Conservation (phyloP, 169 alveolate species). For the Plasmodium falciparum region DNA sequence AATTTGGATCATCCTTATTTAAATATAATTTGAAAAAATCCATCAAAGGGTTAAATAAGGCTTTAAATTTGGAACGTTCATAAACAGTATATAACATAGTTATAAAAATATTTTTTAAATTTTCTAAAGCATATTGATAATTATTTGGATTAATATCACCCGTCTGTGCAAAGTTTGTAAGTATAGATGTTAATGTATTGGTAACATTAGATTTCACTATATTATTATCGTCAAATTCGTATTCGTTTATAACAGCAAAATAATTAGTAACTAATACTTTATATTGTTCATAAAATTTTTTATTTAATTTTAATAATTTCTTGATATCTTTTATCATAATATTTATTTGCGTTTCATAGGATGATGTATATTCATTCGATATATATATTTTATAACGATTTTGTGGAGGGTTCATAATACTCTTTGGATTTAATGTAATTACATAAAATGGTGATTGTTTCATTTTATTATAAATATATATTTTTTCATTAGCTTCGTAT, state of each 20-base stretch:
- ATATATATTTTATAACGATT: conserved; percentile 24
- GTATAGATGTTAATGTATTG: conserved; percentile 2
- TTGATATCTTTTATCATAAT: conserved; percentile 48
- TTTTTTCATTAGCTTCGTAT: conserved; percentile 18
- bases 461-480: conserved; percentile 54
- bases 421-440: conserved; percentile 37
- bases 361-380: conserved; percentile 54
- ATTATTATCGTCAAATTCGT: conserved; percentile 43
- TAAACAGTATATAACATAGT: conserved; percentile 37
- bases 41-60: conserved; percentile 31
- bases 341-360: conserved; percentile 34
- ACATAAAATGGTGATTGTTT: conserved; percentile 59
- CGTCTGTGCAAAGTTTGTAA: conserved; percentile 17
- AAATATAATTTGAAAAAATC: conserved; percentile 52
- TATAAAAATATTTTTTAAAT: conserved; percentile 25
- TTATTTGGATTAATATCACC: conserved; percentile 28
- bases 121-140: conserved; percentile 33
- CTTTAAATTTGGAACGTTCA: conserved; percentile 47
- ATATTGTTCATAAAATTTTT: conserved; percentile 27
- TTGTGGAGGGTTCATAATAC: conserved; percentile 46
- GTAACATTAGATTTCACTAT: conserved; percentile 5
- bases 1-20: conserved; percentile 39
- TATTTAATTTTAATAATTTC: conserved; percentile 24
- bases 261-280: conserved; percentile 31
- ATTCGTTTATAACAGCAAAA: conserved; percentile 51